These are phyloP conservation scores for Gleditsia sinensis DNA, from an alignment of 306 rosid genomes.

Conservation along the genomic window DNA sequence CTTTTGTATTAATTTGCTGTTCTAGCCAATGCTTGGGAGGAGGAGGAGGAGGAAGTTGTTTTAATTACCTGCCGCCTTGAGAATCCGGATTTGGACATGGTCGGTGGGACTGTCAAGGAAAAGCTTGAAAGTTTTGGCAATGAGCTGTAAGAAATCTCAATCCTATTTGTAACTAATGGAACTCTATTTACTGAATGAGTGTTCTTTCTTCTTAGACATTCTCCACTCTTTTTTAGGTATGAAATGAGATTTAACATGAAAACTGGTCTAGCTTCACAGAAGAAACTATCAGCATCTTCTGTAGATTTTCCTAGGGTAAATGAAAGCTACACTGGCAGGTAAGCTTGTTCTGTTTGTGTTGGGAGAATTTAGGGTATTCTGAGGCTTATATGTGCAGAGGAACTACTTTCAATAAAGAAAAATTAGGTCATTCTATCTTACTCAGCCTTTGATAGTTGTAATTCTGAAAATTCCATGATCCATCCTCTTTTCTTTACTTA, in stretches of 20 bases:
- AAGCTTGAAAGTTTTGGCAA: conserved; percentile 72
- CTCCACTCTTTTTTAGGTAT: conserved; percentile 55
- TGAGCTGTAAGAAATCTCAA: conserved; percentile 65
- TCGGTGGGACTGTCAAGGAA: conserved; percentile 65
- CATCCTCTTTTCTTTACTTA: not conserved
- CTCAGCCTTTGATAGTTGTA: not conserved
- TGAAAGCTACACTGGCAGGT: conserved; percentile 94
- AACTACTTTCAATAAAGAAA: not conserved
- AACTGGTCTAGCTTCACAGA: conserved; percentile 77
- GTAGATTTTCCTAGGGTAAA: conserved; percentile 96
- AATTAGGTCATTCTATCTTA: conserved; percentile 2
- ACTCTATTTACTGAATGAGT: not conserved
- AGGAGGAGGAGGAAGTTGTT: conserved; percentile 92
- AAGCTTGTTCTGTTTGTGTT: conserved; percentile 8
- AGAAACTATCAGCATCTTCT: conserved; percentile 68
- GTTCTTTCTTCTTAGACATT: conserved; percentile 24
- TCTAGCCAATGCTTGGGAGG: conserved; percentile 99
- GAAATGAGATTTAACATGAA: conserved; percentile 92
- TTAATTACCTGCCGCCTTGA: conserved; percentile 81
- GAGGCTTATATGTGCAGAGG: not conserved
- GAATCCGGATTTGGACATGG: conserved; percentile 73
- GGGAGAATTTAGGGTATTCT: conserved; percentile 12
- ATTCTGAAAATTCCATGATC: not conserved
- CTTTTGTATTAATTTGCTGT: conserved; percentile 20
- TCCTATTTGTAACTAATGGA: conserved; percentile 22